These are phyloP conservation scores for Globisporangium echinulatum DNA, from an alignment of 352 stramenopile species.

Conservation along the genomic window DNA sequence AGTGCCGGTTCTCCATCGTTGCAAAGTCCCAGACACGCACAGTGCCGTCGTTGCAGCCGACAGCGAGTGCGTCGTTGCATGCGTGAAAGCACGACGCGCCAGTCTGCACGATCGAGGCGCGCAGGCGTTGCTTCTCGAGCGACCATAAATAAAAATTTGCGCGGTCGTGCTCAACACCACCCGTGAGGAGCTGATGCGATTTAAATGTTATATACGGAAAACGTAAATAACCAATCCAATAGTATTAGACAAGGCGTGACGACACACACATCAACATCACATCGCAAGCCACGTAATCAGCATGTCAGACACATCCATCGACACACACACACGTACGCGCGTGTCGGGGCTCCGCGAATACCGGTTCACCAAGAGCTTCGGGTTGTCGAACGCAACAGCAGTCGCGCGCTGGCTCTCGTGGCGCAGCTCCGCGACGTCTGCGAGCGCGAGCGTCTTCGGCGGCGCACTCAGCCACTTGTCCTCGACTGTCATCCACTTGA, in stretches of 20 bases:
- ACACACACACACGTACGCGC: slow-evolving; percentile 30
- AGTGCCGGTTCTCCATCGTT: slow-evolving; percentile 43
- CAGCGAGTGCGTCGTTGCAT: slow-evolving; percentile 72
- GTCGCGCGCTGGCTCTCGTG: slow-evolving; percentile 49
- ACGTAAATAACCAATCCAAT: neutral
- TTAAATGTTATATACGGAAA: neutral
- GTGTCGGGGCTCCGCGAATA: slow-evolving; percentile 56
- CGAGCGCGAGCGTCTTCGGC: slow-evolving; percentile 27
- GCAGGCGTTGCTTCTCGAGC: slow-evolving; percentile 57
- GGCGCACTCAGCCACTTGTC: slow-evolving; percentile 59
- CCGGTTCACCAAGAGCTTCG: slow-evolving; percentile 53
- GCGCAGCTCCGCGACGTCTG: slow-evolving; percentile 50
- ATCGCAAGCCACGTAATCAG: too few species aligned
- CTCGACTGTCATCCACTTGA: slow-evolving; percentile 71
- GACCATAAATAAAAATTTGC: slow-evolving; percentile 85
- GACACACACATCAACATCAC: too few species aligned
- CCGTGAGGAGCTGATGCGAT: slow-evolving; percentile 54
- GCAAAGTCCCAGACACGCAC: slow-evolving; percentile 84
- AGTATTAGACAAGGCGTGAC: too few species aligned
- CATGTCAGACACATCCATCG: too few species aligned
- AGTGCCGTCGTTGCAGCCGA: slow-evolving; percentile 67
- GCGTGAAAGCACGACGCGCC: slow-evolving; percentile 71
- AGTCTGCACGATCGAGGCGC: slow-evolving; percentile 57
- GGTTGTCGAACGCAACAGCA: slow-evolving; percentile 52
- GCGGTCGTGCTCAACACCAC: slow-evolving; percentile 59